A percentile compares a stretch with the other conserved stretches of the same genome.
These are phyloP conservation scores for Miscanthus lutarioriparius DNA, from an alignment of 176 grass and related monocot genomes.

Conservation along the genomic window DNA sequence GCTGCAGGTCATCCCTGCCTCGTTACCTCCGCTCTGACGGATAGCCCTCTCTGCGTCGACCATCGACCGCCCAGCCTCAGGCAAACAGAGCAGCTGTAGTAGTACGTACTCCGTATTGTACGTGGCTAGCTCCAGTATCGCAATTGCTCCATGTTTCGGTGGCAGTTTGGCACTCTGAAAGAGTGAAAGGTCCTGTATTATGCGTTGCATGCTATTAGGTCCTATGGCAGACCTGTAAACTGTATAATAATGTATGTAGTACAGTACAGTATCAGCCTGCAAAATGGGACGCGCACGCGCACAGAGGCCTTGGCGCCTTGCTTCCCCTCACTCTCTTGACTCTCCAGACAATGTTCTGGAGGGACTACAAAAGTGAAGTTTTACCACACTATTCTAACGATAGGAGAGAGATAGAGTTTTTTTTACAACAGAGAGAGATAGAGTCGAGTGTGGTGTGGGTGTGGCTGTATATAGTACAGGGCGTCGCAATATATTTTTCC, in stretches of 20 bases:
- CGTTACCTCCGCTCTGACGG: no score
- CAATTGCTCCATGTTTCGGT: neutral
- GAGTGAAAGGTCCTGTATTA: neutral
- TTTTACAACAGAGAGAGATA: no score
- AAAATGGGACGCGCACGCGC: constrained; percentile 10
- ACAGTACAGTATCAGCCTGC: neutral
- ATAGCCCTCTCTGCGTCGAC: no score
- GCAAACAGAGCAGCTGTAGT: neutral
- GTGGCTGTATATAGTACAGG: neutral
- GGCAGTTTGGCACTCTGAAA: neutral
- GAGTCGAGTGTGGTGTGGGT: neutral
- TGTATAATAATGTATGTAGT: no score
- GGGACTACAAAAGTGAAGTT: constrained; percentile 43
- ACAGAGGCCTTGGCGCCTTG: neutral
- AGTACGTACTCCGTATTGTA: neutral
- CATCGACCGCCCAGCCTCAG: neutral
- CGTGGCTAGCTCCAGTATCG: neutral
- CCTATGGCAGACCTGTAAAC: neutral
- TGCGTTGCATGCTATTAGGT: neutral
- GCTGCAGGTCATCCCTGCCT: no score
- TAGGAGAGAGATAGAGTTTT: no score
- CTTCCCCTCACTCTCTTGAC: neutral
- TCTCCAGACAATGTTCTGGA: constrained; percentile 54
- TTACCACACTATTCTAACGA: constrained; percentile 37
- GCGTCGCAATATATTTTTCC: neutral